Percentiles rank a stretch among this genome's conserved stretches.
These are phyloP conservation scores for Cenchrus americanus DNA, from an alignment of 176 grass and related monocot genomes.

Conservation along the genomic window DNA sequence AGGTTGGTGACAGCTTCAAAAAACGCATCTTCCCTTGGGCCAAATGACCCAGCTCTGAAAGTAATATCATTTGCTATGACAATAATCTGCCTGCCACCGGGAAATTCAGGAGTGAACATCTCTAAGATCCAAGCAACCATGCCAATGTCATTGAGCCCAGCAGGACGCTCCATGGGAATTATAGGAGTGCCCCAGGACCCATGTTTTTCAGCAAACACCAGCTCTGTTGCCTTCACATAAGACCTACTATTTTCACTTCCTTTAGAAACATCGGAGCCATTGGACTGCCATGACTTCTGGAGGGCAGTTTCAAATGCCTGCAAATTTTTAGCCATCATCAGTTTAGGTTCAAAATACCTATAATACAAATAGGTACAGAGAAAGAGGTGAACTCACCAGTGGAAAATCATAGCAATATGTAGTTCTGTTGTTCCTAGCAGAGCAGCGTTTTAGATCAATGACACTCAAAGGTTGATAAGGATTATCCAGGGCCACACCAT, in stretches of 20 bases:
- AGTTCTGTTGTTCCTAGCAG: constrained; percentile 86
- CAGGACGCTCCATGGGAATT: constrained; percentile 62
- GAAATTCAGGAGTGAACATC: constrained; percentile 93
- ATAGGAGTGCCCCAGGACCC: constrained; percentile 79
- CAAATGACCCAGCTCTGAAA: constrained; percentile 92
- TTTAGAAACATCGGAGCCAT: constrained; percentile 28
- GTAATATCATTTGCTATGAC: constrained; percentile 94
- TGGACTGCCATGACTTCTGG: constrained; percentile 60
- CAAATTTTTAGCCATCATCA: constrained; percentile 32
- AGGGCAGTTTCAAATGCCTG: constrained; percentile 96
- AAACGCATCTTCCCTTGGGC: constrained; percentile 97
- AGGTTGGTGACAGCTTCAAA: constrained; percentile 95
- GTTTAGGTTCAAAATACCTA: constrained; percentile 16
- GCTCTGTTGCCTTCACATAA: constrained; percentile 73
- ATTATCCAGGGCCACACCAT: constrained; percentile 71
- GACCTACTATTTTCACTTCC: constrained; percentile 40
- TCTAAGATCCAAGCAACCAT: constrained; percentile 96
- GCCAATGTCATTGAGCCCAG: constrained; percentile 86
- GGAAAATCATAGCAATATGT: constrained; percentile 99
- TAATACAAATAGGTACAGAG: background rate
- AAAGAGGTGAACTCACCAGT: constrained; percentile 60
- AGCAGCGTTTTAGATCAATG: constrained; percentile 84
- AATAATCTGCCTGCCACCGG: constrained; percentile 82
- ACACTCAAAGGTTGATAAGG: constrained; percentile 69
- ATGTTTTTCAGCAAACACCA: constrained; percentile 73